Conservation (phyloP, 345 rosid species). For the Microthlaspi erraticum region DNA sequence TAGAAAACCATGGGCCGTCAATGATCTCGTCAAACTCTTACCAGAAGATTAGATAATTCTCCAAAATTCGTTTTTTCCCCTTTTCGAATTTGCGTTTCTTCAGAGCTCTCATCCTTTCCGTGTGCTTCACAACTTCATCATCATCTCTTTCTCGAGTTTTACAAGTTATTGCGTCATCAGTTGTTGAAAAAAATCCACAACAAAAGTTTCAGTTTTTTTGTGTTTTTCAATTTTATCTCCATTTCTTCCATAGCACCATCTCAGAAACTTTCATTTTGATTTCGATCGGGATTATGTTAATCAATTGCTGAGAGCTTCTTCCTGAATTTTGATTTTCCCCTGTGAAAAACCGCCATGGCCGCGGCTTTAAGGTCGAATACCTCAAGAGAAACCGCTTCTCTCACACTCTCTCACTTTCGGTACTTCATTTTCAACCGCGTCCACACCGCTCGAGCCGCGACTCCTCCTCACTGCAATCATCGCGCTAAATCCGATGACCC, state of each 20-base stretch:
- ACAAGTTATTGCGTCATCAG: constrained; percentile 9
- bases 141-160: not conserved
- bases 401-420: constrained; percentile 67
- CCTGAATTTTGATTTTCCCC: not conserved
- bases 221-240: not conserved
- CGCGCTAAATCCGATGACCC: constrained; percentile 57
- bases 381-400: constrained; percentile 61
- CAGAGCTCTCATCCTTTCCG: constrained; percentile 38
- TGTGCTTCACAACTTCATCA: constrained; percentile 42
- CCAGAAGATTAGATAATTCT: constrained; percentile 39
- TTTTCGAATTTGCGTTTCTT: constrained; percentile 33
- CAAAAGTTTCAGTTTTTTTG: constrained; percentile 10
- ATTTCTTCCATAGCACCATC: constrained; percentile 8
- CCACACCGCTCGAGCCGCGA: constrained; percentile 56
- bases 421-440: constrained; percentile 58
- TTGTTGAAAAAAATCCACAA: not conserved
- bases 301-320: constrained; percentile 20
- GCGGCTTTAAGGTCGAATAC: constrained; percentile 74
- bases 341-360: constrained; percentile 55
- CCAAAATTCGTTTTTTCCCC: constrained; percentile 1
- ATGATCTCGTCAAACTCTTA: constrained; percentile 33
- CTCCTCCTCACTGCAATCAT: constrained; percentile 47
- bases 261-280: not conserved
- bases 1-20: constrained; percentile 29
- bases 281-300: constrained; percentile 40